Base-by-base conservation (phyloP, 2,329 filamentous ascomycete genomes). In the Botryosphaeria agaves region DNA sequence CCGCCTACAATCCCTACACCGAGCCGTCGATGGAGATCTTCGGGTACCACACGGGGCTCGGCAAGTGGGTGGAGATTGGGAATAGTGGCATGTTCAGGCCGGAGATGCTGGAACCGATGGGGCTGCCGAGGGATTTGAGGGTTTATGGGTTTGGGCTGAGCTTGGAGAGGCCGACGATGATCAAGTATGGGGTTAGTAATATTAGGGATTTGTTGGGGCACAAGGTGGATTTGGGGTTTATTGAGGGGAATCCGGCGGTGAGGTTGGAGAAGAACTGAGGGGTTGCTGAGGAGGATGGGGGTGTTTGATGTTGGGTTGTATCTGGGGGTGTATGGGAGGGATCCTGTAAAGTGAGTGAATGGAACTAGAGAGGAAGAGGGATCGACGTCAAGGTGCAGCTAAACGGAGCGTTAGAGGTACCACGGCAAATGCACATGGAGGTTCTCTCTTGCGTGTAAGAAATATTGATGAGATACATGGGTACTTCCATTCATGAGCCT, bases 11-110 rank as follows among this genome's bases (percentile, higher is more conserved):
- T 59, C 82, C 81, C 1, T 85, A 91, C 63, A 93, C 84, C 17
- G 89, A 98, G 59, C 85, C 89, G 18, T 79, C 77, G 51, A 91
- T 98, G 84, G 89, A 98, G 58, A 92, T 98, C 41, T 98, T 95
- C 60, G 83, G 81, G 41, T 95, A 77, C 63, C 89, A 95, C 64
- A 71, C 77, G 46, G 87, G 84, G 3, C 62, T 94, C 29, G 72
- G 72, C 46, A 92, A 92, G 63, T 77, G 91, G 61, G 82, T 95
- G 16, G 89, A 95, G 61, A 95, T 95, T 50, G 89, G 89, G 36
- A 95, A 98, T 62, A 87, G 78, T 44, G 89, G 89, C 39, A 95
- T 98, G 85, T 98, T 98, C 73, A 69, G 89, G 41, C 85, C 89
- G 2, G 89, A 98, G 59, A 94, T 95, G 87, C 57, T 94, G 47